Percentiles rank a stretch among this genome's conserved stretches.
These are phyloP conservation scores for Spergularia marina DNA, from an alignment of 148 eudicot genomes.

Conservation along the genomic window DNA sequence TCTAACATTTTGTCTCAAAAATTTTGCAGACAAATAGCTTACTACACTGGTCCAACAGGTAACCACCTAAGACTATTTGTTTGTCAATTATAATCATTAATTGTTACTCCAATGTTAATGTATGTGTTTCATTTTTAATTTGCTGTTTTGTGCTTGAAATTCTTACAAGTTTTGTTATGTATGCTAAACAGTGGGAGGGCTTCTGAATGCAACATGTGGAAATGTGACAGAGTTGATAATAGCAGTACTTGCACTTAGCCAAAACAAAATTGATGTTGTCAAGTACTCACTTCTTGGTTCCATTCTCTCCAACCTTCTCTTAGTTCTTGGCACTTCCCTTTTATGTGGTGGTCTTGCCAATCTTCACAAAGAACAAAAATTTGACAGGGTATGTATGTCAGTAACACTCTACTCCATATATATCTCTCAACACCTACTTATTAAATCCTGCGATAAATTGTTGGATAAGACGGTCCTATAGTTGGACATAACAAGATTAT, in stretches of 20 bases:
- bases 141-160: too few species aligned
- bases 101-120: too few species aligned
- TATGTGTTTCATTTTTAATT: too few species aligned
- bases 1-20: slow-evolving; percentile 6
- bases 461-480: too few species aligned
- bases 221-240: slow-evolving; percentile 94
- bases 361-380: slow-evolving; percentile 62
- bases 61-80: neutral
- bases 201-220: slow-evolving; percentile 92
- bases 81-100: too few species aligned
- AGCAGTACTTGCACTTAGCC: slow-evolving; percentile 66
- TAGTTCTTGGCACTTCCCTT: slow-evolving; percentile 90
- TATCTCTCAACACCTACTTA: too few species aligned
- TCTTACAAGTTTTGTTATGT: neutral
- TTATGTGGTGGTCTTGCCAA: slow-evolving; percentile 90
- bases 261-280: slow-evolving; percentile 68
- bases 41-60: slow-evolving; percentile 94
- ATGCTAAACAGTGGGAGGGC: slow-evolving; percentile 74
- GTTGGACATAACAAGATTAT: too few species aligned
- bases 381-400: slow-evolving; percentile 59
- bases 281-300: slow-evolving; percentile 95
- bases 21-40: slow-evolving; percentile 76
- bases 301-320: slow-evolving; percentile 87
- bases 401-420: too few species aligned
- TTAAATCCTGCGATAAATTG: too few species aligned